phyloP scores from a whole-genome alignment of 2,329 filamentous ascomycete species.

The Corniculantispora saksenae region DNA sequence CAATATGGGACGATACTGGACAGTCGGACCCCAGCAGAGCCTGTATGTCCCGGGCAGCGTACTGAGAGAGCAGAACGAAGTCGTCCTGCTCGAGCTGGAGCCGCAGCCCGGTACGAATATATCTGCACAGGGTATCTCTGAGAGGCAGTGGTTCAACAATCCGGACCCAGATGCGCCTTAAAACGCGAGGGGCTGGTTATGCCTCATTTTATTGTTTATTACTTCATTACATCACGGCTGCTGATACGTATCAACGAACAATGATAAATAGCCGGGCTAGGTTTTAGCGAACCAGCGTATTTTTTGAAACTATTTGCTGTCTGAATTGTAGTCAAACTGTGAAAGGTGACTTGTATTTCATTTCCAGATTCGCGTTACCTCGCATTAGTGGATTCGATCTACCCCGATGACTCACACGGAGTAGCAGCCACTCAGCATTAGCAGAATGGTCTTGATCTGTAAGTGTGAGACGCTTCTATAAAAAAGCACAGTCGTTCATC shows the following conservation, averaged over 20 bases:
- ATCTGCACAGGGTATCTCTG: constrained; percentile 14
- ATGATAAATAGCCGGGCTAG: too few species aligned
- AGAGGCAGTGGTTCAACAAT: constrained; percentile 22
- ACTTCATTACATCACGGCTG: too few species aligned
- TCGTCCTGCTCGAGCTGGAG: constrained; percentile 46
- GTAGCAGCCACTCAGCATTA: not conserved
- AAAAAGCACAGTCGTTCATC: not conserved
- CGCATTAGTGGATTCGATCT: too few species aligned
- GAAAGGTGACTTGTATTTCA: too few species aligned
- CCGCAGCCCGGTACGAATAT: constrained; percentile 27
- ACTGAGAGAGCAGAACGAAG: constrained; percentile 40
- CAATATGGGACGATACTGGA: constrained; percentile 49
- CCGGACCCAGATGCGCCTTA: constrained; percentile 18
- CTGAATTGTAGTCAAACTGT: too few species aligned
- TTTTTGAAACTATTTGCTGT: too few species aligned
- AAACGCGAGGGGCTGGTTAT: too few species aligned
- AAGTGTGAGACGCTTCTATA: not conserved
- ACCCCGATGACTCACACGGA: constrained; percentile 1
- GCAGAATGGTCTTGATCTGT: too few species aligned
- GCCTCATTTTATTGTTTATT: too few species aligned
- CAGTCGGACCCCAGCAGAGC: constrained; percentile 49
- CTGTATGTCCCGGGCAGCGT: constrained; percentile 46
- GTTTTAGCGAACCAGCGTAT: too few species aligned
- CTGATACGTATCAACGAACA: too few species aligned
- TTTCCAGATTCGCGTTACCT: too few species aligned